Evolutionary conservation across 306 rosid species (phyloP).

Genomic region (Senna tora): DNA sequence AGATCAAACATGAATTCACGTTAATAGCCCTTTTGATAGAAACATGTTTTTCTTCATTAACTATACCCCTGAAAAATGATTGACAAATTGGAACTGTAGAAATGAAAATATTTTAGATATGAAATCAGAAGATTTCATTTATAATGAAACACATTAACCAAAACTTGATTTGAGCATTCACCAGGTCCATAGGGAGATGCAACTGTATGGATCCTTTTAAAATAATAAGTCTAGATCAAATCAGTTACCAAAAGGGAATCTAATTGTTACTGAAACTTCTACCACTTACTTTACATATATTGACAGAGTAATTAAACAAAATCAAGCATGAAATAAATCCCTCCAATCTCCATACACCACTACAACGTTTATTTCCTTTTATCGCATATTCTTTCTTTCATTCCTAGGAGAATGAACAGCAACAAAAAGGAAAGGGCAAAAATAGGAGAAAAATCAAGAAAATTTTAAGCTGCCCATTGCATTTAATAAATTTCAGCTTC

Average conservation of each 20-base stretch:
- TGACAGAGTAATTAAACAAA: not conserved
- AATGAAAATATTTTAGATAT: constrained; percentile 17
- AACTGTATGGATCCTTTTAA: not conserved
- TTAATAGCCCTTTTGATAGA: not conserved
- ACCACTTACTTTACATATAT: constrained; percentile 1
- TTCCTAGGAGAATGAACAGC: not conserved
- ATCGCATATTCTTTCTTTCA: not conserved
- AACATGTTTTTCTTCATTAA: constrained; percentile 24
- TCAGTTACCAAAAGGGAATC: constrained; percentile 3
- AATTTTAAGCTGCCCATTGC: not conserved
- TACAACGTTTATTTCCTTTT: not conserved
- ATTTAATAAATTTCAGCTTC: constrained; percentile 19
- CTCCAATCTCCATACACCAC: not conserved
- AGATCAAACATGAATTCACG: not conserved
- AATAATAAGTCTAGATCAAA: constrained; percentile 1
- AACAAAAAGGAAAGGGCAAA: not conserved
- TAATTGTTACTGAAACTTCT: not conserved
- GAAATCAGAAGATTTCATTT: constrained; percentile 7
- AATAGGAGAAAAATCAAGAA: not conserved
- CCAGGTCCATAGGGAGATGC: not conserved
- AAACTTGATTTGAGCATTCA: constrained; percentile 23
- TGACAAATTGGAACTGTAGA: not conserved
- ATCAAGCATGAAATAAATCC: not conserved
- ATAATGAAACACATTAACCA: not conserved
- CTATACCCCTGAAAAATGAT: constrained; percentile 14